Base-by-base conservation (phyloP, 352 stramenopile genomes). In the Phytophthora ohioensis region DNA sequence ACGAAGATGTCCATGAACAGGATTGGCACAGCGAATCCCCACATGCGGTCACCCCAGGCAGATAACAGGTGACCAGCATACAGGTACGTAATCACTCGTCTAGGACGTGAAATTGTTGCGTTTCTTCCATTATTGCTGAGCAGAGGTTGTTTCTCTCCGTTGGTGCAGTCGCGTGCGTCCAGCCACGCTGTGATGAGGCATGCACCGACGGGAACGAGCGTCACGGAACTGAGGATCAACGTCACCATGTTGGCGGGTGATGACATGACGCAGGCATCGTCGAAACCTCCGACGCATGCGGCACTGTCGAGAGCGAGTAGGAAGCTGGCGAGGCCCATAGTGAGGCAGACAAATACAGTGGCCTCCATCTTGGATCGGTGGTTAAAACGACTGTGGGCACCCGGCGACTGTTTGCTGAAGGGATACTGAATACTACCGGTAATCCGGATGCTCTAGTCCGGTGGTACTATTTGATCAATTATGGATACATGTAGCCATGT, bases 1-100 rank as follows among this genome's bases (percentile, higher is more conserved):
- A 92, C 81, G 46, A 95, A 95, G 57, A 95, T 85, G 49, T 95
- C 87, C 80, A 95, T 95, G 71, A 95, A 93, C 48, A 95, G 64
- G 36, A 95, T 85, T 53, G 87, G 87, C 9, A 93, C 80, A 4
- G 87, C 85, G 64, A 95, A 93, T 38, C 85, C 77, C 87, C 87
- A 95, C 78, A 95, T 93, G 32, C 82, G 81, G 49, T 95, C 87
- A 8, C 87, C 86, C 84, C 87, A 96, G 11, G 89, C 79, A 4
- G 89, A 95, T 31, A 94, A 56, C 27, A 94, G 80, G 61, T 94
- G 87, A 53, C 78, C 81, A 21, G 76, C 82, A 61, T 94, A 95
- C 49, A 95, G 76, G 36, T 93, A 94, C 67, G 79, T 78, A 52
- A 77, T 69, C 39, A 92, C 71, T 7, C 85, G 84, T 48, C 72